phyloP scores from a whole-genome alignment of 805 yeast species.

The Hemisphaericaspora nanyangensis region DNA sequence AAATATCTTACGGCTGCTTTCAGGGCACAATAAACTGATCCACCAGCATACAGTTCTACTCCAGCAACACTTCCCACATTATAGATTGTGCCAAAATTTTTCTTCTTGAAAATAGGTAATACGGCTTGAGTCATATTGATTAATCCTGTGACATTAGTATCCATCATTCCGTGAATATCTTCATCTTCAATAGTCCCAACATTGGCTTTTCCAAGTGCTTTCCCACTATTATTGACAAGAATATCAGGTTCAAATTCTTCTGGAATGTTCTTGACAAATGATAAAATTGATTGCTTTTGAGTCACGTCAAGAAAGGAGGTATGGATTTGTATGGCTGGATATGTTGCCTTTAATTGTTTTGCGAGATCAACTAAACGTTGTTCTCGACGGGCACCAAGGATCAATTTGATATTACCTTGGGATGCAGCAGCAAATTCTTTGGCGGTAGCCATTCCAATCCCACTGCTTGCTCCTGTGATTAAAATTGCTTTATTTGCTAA shows the following conservation, averaged over 20 bases:
- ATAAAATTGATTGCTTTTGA: slow-evolving; percentile 19
- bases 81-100: slow-evolving; percentile 33
- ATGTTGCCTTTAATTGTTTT: slow-evolving; percentile 19
- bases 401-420: slow-evolving; percentile 32
- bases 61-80: slow-evolving; percentile 39
- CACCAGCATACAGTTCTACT: slow-evolving; percentile 36
- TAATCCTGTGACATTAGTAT: slow-evolving; percentile 35
- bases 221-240: slow-evolving; percentile 38
- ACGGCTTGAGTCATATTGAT: slow-evolving; percentile 34
- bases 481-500: slow-evolving; percentile 34
- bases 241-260: slow-evolving; percentile 35
- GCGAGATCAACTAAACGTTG: slow-evolving; percentile 24
- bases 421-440: slow-evolving; percentile 37
- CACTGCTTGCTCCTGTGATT: slow-evolving; percentile 40
- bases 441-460: slow-evolving; percentile 43
- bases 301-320: slow-evolving; percentile 31
- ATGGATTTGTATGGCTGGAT: slow-evolving; percentile 25
- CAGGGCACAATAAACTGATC: slow-evolving; percentile 36
- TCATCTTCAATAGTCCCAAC: slow-evolving; percentile 29
- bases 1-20: slow-evolving; percentile 36
- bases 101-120: slow-evolving; percentile 33
- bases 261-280: slow-evolving; percentile 28
- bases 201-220: slow-evolving; percentile 30
- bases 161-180: slow-evolving; percentile 34
- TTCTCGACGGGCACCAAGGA: slow-evolving; percentile 37